These are phyloP conservation scores for Paxillus involutus DNA, from an alignment of 768 basidiomycete genomes.

Conservation along the genomic window DNA sequence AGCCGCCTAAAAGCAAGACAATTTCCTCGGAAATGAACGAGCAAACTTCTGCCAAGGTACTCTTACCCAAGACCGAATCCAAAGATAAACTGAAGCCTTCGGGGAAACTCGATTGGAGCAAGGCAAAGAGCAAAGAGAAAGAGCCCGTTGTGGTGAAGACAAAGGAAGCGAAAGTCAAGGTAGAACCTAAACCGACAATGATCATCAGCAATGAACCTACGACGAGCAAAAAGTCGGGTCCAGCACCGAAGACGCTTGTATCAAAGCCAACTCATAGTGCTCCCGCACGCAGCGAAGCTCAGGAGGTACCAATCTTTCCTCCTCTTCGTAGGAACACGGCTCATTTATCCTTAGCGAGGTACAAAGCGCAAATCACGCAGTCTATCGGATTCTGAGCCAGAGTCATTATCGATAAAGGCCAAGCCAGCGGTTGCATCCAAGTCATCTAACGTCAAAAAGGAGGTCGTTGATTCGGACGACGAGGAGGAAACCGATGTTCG, in stretches of 20 bases:
- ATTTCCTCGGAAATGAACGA: conserved; percentile 26
- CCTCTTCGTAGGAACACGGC: neutral
- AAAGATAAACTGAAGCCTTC: conserved; percentile 34
- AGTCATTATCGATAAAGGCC: conserved; percentile 1
- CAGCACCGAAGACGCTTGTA: neutral
- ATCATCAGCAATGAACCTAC: neutral
- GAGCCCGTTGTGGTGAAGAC: conserved; percentile 5
- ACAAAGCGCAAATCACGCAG: conserved; percentile 45
- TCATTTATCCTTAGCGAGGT: conserved; percentile 33
- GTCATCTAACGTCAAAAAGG: conserved; percentile 42
- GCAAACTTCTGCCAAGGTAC: conserved; percentile 23
- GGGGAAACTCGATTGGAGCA: conserved; percentile 65
- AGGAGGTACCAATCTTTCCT: conserved; percentile 3
- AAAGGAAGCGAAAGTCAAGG: conserved; percentile 20
- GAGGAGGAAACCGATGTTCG: conserved; percentile 36
- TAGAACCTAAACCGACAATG: neutral
- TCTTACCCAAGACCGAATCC: conserved; percentile 14
- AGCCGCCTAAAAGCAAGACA: conserved; percentile 21
- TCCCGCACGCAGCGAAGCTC: neutral
- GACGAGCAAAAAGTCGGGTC: neutral
- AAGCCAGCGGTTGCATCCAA: conserved; percentile 8
- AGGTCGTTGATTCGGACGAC: conserved; percentile 59
- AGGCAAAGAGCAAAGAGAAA: conserved; percentile 47
- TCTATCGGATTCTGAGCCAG: conserved; percentile 31
- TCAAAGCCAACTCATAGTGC: neutral